These are phyloP conservation scores for Castanea sativa DNA, from an alignment of 306 rosid species.

Conservation along the genomic window DNA sequence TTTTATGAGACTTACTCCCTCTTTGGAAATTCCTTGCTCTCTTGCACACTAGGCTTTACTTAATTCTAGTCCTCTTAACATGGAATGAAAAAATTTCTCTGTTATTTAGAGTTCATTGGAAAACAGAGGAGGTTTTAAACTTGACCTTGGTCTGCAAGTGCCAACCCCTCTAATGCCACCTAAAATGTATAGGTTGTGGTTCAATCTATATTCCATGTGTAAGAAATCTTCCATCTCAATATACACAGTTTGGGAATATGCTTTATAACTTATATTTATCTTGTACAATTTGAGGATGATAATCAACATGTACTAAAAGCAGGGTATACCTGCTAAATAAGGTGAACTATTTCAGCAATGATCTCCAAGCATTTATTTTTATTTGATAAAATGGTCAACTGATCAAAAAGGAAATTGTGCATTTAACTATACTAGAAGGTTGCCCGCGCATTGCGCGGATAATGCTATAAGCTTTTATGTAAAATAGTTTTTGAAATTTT, in stretches of 20 bases:
- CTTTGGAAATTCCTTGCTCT: background rate
- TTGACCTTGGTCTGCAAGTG: too few relatives aligned
- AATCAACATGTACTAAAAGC: background rate
- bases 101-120: background rate
- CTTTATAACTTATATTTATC: background rate
- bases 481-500: too few relatives aligned
- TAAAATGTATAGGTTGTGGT: background rate
- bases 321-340: background rate
- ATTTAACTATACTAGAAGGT: background rate
- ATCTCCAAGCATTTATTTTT: background rate
- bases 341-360: background rate
- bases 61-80: background rate
- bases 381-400: background rate
- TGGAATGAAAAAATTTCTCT: background rate
- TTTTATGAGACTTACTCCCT: background rate
- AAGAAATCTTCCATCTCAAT: background rate
- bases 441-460: too few relatives aligned
- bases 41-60: background rate
- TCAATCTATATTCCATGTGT: background rate
- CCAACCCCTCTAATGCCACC: background rate
- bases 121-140: background rate
- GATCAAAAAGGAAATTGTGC: background rate
- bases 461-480: too few relatives aligned
- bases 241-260: background rate
- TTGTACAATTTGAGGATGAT: background rate